These are phyloP conservation scores for Penicillium sp. DNA, from an alignment of 2,329 filamentous ascomycete genomes.

Conservation along the genomic window DNA sequence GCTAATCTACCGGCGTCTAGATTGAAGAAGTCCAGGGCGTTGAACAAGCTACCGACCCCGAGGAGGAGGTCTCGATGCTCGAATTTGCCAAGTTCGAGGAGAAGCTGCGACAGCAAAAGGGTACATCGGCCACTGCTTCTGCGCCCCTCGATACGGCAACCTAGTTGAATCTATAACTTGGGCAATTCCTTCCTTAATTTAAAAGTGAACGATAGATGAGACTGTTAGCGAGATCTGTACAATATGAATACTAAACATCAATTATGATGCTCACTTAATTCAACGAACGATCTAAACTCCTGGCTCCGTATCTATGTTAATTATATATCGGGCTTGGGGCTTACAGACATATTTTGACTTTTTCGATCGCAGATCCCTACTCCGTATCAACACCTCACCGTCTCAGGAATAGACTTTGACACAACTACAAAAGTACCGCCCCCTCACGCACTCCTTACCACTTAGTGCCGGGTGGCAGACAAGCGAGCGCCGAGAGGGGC, in stretches of 20 bases:
- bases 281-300: too few relatives aligned
- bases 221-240: not conserved
- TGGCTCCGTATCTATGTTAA: not conserved
- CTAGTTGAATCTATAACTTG: slow-evolving; percentile 16
- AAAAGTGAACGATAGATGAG: not conserved
- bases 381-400: too few relatives aligned
- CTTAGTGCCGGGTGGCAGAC: not conserved
- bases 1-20: slow-evolving; percentile 49
- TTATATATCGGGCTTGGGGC: not conserved
- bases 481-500: not conserved
- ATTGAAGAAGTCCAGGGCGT: slow-evolving; percentile 96
- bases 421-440: not conserved
- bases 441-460: not conserved
- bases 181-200: not conserved
- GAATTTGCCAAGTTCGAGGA: slow-evolving; percentile 97
- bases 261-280: too few relatives aligned
- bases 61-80: slow-evolving; percentile 83
- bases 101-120: slow-evolving; percentile 68
- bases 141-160: slow-evolving; percentile 59
- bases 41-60: slow-evolving; percentile 85
- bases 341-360: too few relatives aligned
- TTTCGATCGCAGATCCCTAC: too few relatives aligned
- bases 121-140: slow-evolving; percentile 54
- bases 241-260: not conserved
- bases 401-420: not conserved